phyloP scores from a whole-genome alignment of 2,329 filamentous ascomycete species.

The Chaetomium sp. region DNA sequence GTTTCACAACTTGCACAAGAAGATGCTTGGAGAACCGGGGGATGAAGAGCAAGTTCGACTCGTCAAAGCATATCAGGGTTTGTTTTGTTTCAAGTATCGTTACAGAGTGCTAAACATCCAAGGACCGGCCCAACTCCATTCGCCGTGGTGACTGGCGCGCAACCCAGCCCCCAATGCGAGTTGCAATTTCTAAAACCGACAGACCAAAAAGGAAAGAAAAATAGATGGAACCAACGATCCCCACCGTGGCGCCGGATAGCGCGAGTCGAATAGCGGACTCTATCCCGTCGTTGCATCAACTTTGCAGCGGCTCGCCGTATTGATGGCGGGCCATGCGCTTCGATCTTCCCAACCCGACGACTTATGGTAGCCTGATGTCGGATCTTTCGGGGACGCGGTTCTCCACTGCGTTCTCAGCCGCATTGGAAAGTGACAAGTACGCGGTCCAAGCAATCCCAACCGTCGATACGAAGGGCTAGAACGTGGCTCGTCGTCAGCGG shows the following conservation, averaged over 20 bases:
- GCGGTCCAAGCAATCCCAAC: constrained; percentile 97
- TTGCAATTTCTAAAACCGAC: constrained; percentile 4
- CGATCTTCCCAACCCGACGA: too few species aligned
- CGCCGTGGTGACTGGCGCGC: constrained; percentile 7
- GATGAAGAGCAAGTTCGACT: neutral
- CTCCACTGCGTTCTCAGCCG: constrained; percentile 67
- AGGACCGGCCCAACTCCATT: constrained; percentile 16
- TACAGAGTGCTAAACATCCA: neutral
- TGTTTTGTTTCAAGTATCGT: neutral
- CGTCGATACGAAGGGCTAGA: constrained; percentile 85
- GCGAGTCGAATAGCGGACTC: neutral
- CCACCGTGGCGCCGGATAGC: neutral
- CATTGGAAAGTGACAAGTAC: constrained; percentile 90
- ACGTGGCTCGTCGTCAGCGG: constrained; percentile 20
- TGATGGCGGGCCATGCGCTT: neutral
- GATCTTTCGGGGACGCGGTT: constrained; percentile 35
- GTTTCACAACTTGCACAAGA: neutral
- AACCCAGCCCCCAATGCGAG: constrained; percentile 7
- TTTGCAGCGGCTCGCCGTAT: too few species aligned
- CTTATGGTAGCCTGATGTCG: constrained; percentile 43
- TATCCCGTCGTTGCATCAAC: neutral
- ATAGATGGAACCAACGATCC: neutral
- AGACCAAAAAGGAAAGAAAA: neutral
- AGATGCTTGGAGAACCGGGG: neutral
- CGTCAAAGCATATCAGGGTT: neutral